Evolutionary conservation across 495 filamentous ascomycete species (phyloP), one percentile per base, ranked within the genome.

Genomic region (Penicillium cataractarum): DNA sequence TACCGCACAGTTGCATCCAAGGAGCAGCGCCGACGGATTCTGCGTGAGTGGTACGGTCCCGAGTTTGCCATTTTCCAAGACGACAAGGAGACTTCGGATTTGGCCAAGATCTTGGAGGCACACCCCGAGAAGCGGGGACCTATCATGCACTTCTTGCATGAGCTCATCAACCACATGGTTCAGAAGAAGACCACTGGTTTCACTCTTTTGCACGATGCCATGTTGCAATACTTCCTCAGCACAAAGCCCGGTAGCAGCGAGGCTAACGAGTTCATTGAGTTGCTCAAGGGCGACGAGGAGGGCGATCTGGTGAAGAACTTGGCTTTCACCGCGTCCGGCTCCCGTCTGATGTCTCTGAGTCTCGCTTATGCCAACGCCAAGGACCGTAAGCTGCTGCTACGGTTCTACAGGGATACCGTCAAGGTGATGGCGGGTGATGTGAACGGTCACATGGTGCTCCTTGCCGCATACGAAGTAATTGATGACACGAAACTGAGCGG

Each of bases 101-200:
- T 99, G 29, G 80, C 83, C 48, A 74, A 83, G 35, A 93, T 99
- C 54, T 76, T 98, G 22, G 83, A 84, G 44, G 80, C 86, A 53
- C 80, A 87, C 44, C 92, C 95, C 1, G 91, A 93, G 76, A 98
- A 97, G 81, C 86, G 92, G 22, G 81, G 83, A 6, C 87, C 92
- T 0, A 92, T 96, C 50, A 90, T 97, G 89, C 87, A 87, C 65
- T 89, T 89, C 70, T 81, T 97, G 37, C 84, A 87, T 63, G 90
- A 93, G 63, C 81, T 97, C 67, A 91, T 93, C 78, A 96, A 97
- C 73, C 84, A 88, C 58, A 84, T 98, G 24, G 82, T 97, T 56
- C 92, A 97, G 78, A 99, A 99, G 84, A 93, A 96, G 78, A 86
- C 91, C 66, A 94, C 92, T 15, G 92, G 90, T 7, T 99, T 98